phyloP scores from a whole-genome alignment of 2,329 filamentous ascomycete genomes.

The Sporothrix mexicana region DNA sequence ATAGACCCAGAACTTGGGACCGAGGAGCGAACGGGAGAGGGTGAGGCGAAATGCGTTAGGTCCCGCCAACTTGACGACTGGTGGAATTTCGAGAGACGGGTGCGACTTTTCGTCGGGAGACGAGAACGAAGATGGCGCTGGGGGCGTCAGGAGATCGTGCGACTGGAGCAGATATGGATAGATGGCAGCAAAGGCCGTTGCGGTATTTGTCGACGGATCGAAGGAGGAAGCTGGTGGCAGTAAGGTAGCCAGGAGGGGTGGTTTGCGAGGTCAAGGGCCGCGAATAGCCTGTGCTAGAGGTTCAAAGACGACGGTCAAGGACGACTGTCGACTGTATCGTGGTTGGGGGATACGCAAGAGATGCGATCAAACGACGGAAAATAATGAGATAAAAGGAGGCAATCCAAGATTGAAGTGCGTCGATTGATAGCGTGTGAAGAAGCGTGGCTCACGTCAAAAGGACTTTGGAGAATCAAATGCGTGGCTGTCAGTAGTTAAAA shows the following conservation, averaged over 20 bases:
- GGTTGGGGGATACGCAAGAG: neutral
- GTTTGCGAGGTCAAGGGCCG: slow-evolving; percentile 4
- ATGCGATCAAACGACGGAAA: neutral
- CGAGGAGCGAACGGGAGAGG: slow-evolving; percentile 86
- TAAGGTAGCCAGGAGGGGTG: slow-evolving; percentile 34
- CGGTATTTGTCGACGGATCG: neutral
- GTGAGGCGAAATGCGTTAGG: slow-evolving; percentile 66
- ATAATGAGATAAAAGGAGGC: slow-evolving; percentile 12
- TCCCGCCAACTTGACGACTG: slow-evolving; percentile 49
- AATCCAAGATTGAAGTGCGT: neutral
- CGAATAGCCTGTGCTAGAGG: neutral
- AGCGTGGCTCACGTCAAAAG: neutral
- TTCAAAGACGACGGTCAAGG: neutral
- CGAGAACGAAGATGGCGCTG: slow-evolving; percentile 19
- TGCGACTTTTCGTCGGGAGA: slow-evolving; percentile 30
- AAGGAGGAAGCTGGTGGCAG: slow-evolving; percentile 1
- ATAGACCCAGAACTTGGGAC: slow-evolving; percentile 92
- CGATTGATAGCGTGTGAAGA: slow-evolving; percentile 28
- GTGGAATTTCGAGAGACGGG: slow-evolving; percentile 23
- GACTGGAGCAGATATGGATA: slow-evolving; percentile 9
- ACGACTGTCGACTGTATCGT: neutral
- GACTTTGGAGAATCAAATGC: neutral
- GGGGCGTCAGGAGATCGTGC: neutral
- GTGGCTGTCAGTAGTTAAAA: neutral
- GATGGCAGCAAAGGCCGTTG: neutral